phyloP scores from a whole-genome alignment of 805 yeast species.

The Pichia eremophila region DNA sequence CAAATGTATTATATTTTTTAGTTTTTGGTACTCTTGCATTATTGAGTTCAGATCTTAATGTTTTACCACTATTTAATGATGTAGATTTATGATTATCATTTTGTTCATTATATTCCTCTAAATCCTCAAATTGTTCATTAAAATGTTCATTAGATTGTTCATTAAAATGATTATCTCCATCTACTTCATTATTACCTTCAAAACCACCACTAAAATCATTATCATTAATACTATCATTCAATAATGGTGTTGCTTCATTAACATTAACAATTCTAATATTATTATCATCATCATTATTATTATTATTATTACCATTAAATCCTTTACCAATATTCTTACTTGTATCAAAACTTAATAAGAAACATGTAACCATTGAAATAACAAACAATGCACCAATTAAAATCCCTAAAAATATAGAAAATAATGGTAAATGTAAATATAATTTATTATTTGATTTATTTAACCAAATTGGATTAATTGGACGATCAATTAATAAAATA shows the following conservation, averaged over 20 bases:
- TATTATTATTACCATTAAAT: not conserved
- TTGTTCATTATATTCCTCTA: not conserved
- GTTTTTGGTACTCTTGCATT: not conserved
- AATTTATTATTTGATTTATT: slow-evolving; percentile 33
- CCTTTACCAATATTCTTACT: not conserved
- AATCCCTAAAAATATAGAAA: slow-evolving; percentile 61
- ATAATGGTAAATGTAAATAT: slow-evolving; percentile 54
- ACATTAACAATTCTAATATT: slow-evolving; percentile 4
- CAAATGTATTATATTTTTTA: slow-evolving; percentile 1
- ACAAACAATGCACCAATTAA: slow-evolving; percentile 46
- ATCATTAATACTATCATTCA: not conserved
- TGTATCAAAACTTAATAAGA: not conserved
- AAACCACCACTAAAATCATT: not conserved
- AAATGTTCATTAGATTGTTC: no score
- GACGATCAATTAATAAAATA: slow-evolving; percentile 56
- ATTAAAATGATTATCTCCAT: no score
- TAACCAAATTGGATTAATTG: slow-evolving; percentile 59
- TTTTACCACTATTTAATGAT: not conserved
- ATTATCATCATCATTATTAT: not conserved
- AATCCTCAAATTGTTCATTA: no score
- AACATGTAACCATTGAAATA: slow-evolving; percentile 26
- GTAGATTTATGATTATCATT: no score
- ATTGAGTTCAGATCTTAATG: not conserved
- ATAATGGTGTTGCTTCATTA: slow-evolving; percentile 8
- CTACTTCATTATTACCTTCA: not conserved